phyloP scores from a whole-genome alignment of 208 protist species.

The Naegleria lovaniensis region DNA sequence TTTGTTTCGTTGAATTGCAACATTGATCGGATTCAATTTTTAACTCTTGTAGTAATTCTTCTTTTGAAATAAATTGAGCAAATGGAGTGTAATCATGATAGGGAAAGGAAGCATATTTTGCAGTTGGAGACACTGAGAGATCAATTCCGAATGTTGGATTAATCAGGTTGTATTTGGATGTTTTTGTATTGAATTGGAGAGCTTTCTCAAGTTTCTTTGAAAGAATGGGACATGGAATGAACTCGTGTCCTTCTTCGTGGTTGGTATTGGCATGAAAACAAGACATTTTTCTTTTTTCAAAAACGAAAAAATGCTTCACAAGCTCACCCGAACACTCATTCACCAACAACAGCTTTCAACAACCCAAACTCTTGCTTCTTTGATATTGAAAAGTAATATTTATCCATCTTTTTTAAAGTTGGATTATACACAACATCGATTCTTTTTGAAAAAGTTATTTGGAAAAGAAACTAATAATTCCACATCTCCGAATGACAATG shows the following conservation, averaged over 20 bases:
- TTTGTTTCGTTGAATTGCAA: too few relatives aligned
- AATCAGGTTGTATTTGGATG: too few relatives aligned
- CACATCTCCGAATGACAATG: background rate
- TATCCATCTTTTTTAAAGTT: background rate
- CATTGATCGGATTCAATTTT: background rate
- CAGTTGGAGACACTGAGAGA: background rate
- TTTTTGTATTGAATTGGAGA: background rate
- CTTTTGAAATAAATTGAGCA: background rate
- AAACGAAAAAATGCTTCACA: background rate
- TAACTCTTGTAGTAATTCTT: slow-evolving; percentile 2
- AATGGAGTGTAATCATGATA: slow-evolving; percentile 22
- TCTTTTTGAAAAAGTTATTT: background rate
- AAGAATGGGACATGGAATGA: background rate
- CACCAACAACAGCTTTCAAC: too few relatives aligned
- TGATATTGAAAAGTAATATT: background rate
- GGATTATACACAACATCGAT: background rate
- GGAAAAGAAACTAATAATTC: too few relatives aligned
- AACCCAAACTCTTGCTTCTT: too few relatives aligned
- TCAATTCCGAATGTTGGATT: background rate
- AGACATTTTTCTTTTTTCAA: background rate
- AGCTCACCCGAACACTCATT: background rate
- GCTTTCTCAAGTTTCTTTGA: background rate
- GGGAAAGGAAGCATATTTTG: slow-evolving; percentile 10
- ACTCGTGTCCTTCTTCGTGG: too few relatives aligned
- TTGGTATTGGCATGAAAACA: too few relatives aligned